Conservation (phyloP, 2,329 filamentous ascomycete species). For the Colletotrichum eremochloae region DNA sequence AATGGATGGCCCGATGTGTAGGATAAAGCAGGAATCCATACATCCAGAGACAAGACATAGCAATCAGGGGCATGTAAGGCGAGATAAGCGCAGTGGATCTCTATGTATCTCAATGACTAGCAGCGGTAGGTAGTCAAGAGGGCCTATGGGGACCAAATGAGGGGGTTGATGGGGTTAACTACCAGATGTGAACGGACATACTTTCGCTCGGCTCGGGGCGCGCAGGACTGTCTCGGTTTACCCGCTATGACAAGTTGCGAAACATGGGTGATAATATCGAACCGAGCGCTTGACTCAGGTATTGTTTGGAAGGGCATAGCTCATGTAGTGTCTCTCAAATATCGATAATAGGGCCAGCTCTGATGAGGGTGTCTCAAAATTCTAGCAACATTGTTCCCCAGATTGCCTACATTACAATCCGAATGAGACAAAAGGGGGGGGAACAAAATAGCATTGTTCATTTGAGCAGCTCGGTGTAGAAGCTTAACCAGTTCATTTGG, state of each 20-base stretch:
- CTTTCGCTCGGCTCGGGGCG: conserved; percentile 17
- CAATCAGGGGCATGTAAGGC: not conserved
- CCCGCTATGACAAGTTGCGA: conserved; percentile 15
- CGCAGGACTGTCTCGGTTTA: not conserved
- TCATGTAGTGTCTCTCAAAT: not conserved
- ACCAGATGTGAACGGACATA: not conserved
- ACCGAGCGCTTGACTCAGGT: not conserved
- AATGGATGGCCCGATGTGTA: too few relatives aligned
- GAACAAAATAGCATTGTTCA: too few relatives aligned
- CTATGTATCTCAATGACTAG: not conserved
- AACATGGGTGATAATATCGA: not conserved
- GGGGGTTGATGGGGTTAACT: conserved; percentile 11
- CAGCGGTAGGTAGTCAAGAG: too few relatives aligned
- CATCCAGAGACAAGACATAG: not conserved
- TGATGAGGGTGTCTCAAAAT: not conserved
- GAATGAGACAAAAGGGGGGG: not conserved
- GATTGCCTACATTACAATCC: not conserved
- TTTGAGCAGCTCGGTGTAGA: not conserved
- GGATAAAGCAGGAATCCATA: not conserved
- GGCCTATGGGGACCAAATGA: not conserved
- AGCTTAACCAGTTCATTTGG: not conserved
- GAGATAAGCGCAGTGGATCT: not conserved
- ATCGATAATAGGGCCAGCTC: not conserved
- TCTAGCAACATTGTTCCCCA: not conserved
- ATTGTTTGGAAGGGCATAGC: too few relatives aligned